phyloP scores from a whole-genome alignment of 2,329 filamentous ascomycete genomes.

The Setomelanomma holmii region DNA sequence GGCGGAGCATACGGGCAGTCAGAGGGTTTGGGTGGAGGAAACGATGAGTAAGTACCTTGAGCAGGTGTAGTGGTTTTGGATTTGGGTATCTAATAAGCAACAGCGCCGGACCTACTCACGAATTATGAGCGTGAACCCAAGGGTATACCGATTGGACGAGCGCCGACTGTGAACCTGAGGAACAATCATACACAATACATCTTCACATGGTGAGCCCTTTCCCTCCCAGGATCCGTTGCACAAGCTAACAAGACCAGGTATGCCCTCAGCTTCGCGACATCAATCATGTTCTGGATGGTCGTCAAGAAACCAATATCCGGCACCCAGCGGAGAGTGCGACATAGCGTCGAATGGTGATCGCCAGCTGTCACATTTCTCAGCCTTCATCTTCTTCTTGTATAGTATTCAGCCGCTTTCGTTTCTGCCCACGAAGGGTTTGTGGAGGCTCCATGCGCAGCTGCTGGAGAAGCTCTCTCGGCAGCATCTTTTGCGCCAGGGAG shows the following conservation, averaged over 20 bases:
- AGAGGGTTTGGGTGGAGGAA: constrained; percentile 93
- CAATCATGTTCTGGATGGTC: constrained; percentile 97
- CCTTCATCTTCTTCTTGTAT: constrained; percentile 54
- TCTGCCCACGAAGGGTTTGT: constrained; percentile 55
- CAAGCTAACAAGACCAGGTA: constrained; percentile 69
- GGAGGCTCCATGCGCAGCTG: constrained; percentile 72
- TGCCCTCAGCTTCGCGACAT: constrained; percentile 80
- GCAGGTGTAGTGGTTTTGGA: constrained; percentile 1
- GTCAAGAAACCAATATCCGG: constrained; percentile 83
- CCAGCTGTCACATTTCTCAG: constrained; percentile 38
- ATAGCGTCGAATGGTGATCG: constrained; percentile 75
- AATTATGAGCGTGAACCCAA: constrained; percentile 77
- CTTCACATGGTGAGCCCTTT: constrained; percentile 82
- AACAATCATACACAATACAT: constrained; percentile 99
- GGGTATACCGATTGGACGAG: constrained; percentile 87
- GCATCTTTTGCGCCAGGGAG: constrained; percentile 80
- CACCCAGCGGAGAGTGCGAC: constrained; percentile 74
- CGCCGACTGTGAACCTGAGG: constrained; percentile 87
- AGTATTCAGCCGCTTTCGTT: constrained; percentile 52
- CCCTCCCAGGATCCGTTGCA: neutral
- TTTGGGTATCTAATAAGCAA: constrained; percentile 37
- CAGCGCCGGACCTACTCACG: constrained; percentile 79
- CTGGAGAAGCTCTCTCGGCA: constrained; percentile 83
- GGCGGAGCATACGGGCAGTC: constrained; percentile 80
- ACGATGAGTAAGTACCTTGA: constrained; percentile 74